Percentiles rank a stretch among this genome's conserved stretches.
Conservation (phyloP, 306 rosid genomes). For the Cicer yamashitae region DNA sequence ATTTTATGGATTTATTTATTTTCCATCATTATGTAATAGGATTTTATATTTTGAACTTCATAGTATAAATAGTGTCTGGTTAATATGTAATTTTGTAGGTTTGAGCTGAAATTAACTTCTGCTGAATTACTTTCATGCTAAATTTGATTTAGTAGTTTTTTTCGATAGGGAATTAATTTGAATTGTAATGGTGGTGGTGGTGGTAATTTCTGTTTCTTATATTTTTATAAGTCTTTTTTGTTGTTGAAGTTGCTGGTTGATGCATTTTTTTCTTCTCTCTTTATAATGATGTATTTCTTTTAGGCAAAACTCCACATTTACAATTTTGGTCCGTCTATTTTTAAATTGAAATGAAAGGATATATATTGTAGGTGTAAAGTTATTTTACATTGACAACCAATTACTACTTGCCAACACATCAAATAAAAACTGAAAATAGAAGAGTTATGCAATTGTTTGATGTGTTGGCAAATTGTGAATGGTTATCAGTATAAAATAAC, state of each 20-base stretch:
- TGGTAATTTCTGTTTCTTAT: constrained; percentile 13
- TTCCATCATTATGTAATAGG: constrained; percentile 46
- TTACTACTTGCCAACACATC: too few relatives aligned
- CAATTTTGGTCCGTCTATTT: too few relatives aligned
- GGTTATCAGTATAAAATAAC: too few relatives aligned
- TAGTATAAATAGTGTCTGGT: constrained; percentile 47
- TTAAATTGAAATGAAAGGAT: too few relatives aligned
- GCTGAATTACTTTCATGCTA: constrained; percentile 48
- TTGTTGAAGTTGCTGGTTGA: constrained; percentile 5
- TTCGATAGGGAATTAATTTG: constrained; percentile 31
- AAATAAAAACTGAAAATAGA: too few relatives aligned
- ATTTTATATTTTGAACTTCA: constrained; percentile 46
- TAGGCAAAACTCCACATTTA: background rate
- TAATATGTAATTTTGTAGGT: constrained; percentile 65
- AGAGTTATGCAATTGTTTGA: too few relatives aligned
- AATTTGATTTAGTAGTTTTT: constrained; percentile 44
- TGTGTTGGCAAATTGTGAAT: too few relatives aligned
- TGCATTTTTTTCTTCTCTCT: background rate
- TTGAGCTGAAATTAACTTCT: constrained; percentile 58
- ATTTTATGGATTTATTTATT: constrained; percentile 51
- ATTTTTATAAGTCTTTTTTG: background rate
- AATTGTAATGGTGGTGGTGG: constrained; percentile 7
- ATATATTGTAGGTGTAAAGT: too few relatives aligned
- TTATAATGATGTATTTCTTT: background rate
- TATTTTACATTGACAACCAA: too few relatives aligned